Evolutionary conservation across 1,139 yeast species (phyloP), one percentile per base, ranked within the genome.

Genomic region (Debaryomyces udenii): DNA sequence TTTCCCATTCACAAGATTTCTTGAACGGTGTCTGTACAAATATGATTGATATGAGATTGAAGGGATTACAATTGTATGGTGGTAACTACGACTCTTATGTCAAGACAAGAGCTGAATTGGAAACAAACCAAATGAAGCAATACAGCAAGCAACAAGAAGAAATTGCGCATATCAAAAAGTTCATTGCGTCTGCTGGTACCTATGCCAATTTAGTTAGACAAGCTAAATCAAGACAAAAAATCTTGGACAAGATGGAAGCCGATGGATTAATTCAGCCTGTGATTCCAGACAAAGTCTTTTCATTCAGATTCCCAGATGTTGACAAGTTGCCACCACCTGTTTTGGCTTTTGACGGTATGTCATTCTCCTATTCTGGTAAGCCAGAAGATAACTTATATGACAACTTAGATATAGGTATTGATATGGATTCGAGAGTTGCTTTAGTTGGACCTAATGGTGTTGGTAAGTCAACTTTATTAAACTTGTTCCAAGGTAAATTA

Each of bases 251-350:
- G 83, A 94, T 93, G 99, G 99, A 93, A 74, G 99, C 99, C 55
- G 99, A 93, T 66, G 99, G 99, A 64, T 81, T 93, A 59, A 86
- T 93, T 61, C 89, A 88, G 70, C 84, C 96, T 44, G 99, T 94
- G 52, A 91, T 82, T 45, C 87, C 88, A 40, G 99, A 93, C 66
- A 88, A 80, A 72, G 96, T 90, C 26, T 93, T 93, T 68, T 81
- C 95, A 2, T 93, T 93, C 81, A 80, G 86, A 61, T 93, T 94
- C 80, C 91, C 98, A 43, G 91, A 83, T 34, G 96, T 93, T 48
- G 99, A 93, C 68, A 90, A 94, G 78, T 80, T 93, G 57, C 99
- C 99, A 50, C 99, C 99, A 51, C 99, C 99, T 64, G 99, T 93
- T 37, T 76, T 94, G 68, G 93, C 98, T 6, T 93, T 94, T 63